phyloP scores from a whole-genome alignment of 2,329 filamentous ascomycete species.

The Venturiaceae sp. region DNA sequence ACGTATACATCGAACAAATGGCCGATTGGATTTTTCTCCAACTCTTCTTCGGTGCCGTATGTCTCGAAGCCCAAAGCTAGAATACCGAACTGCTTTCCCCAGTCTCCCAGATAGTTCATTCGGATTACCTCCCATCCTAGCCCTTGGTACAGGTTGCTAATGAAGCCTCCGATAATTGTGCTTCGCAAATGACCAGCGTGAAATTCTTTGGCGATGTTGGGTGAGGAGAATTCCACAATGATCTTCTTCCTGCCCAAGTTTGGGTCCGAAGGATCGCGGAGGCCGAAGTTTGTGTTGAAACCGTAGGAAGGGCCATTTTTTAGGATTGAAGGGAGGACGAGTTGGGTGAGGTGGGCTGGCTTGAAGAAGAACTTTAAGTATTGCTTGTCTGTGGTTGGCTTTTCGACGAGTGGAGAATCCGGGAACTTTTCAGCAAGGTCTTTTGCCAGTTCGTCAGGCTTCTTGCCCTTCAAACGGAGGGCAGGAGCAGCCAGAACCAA shows the following conservation, averaged over 20 bases:
- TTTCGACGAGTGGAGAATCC: conserved; percentile 62
- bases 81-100: conserved; percentile 66
- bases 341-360: conserved; percentile 50
- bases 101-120: conserved; percentile 71
- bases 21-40: conserved; percentile 66
- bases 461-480: conserved; percentile 61
- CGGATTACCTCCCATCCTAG: conserved; percentile 62
- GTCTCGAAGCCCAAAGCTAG: conserved; percentile 65
- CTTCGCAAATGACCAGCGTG: conserved; percentile 65
- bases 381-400: conserved; percentile 55
- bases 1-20: conserved; percentile 79
- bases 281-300: conserved; percentile 47
- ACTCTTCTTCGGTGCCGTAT: conserved; percentile 63
- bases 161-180: conserved; percentile 66
- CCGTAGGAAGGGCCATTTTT: conserved; percentile 53
- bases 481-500: conserved; percentile 69
- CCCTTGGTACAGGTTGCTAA: conserved; percentile 58
- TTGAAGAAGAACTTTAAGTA: conserved; percentile 78
- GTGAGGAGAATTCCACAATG: conserved; percentile 74
- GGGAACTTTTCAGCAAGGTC: conserved; percentile 56
- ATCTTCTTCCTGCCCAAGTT: conserved; percentile 54
- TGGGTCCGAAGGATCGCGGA: conserved; percentile 52
- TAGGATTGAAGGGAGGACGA: conserved; percentile 62
- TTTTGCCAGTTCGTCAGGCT: conserved; percentile 45
- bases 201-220: conserved; percentile 80